These are phyloP conservation scores for Solanum dulcamara DNA, from an alignment of 257 asterid genomes.

Conservation along the genomic window DNA sequence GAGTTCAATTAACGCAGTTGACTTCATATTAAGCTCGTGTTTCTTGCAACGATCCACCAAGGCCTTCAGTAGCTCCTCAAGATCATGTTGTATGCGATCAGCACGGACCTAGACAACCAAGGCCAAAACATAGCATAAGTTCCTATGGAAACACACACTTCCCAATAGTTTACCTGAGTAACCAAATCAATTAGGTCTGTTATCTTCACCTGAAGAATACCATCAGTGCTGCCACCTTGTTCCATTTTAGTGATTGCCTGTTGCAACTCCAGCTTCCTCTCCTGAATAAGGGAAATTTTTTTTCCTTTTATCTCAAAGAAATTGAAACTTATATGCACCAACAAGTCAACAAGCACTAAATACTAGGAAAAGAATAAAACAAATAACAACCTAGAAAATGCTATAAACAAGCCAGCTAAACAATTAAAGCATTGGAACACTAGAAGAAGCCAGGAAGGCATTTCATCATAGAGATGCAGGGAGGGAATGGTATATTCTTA, in stretches of 20 bases:
- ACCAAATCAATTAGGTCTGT: background rate
- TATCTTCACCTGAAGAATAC: conserved; percentile 85
- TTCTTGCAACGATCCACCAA: conserved; percentile 79
- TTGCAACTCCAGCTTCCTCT: conserved; percentile 80
- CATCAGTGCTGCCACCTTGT: conserved; percentile 99
- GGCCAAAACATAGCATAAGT: background rate
- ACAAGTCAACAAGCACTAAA: background rate
- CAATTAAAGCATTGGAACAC: background rate
- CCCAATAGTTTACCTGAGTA: background rate
- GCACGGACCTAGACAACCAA: conserved; percentile 75
- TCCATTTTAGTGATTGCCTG: conserved; percentile 90
- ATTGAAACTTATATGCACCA: background rate
- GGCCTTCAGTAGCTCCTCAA: conserved; percentile 89
- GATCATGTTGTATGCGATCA: conserved; percentile 95
- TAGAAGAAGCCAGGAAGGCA: background rate
- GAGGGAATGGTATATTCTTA: background rate
- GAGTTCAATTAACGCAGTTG: conserved; percentile 74
- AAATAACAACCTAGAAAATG: background rate
- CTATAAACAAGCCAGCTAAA: background rate
- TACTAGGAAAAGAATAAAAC: background rate
- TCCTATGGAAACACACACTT: background rate
- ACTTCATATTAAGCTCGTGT: conserved; percentile 52
- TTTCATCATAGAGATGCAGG: background rate
- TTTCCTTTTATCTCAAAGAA: background rate
- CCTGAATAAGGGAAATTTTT: conserved; percentile 32